Conservation (phyloP, 768 basidiomycete species). For the Lentinula lateritia region DNA sequence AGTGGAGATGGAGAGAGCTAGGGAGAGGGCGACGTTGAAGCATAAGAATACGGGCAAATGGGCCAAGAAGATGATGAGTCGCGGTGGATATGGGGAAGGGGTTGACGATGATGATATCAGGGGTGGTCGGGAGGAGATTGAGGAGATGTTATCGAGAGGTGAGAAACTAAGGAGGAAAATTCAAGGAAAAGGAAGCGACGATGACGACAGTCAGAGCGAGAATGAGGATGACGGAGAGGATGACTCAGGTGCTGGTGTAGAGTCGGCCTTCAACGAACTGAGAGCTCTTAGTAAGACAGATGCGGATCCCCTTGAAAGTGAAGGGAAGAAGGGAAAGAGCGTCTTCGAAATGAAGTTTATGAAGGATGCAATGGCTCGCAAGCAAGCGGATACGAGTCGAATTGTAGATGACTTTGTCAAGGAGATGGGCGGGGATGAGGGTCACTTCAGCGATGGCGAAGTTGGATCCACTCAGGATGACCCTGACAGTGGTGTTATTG, state of each 20-base stretch:
- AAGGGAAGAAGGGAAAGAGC: slow-evolving; percentile 51
- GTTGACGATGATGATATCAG: slow-evolving; percentile 42
- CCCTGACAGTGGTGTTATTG: slow-evolving; percentile 28
- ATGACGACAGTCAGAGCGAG: slow-evolving; percentile 39
- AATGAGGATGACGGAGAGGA: slow-evolving; percentile 45
- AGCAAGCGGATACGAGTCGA: slow-evolving; percentile 48
- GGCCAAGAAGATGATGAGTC: slow-evolving; percentile 70
- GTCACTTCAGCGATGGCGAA: slow-evolving; percentile 22
- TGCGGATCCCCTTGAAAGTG: slow-evolving; percentile 16
- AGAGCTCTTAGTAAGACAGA: slow-evolving; percentile 37
- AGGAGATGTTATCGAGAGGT: slow-evolving; percentile 80
- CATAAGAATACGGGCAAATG: slow-evolving; percentile 89
- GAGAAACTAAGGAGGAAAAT: slow-evolving; percentile 79
- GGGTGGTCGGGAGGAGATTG: slow-evolving; percentile 50
- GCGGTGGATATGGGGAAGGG: slow-evolving; percentile 52
- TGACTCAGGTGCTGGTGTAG: slow-evolving; percentile 38
- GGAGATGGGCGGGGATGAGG: slow-evolving; percentile 51
- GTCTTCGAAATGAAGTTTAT: slow-evolving; percentile 98
- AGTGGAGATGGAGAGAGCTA: slow-evolving; percentile 74
- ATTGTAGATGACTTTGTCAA: slow-evolving; percentile 68
- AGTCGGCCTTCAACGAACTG: slow-evolving; percentile 76
- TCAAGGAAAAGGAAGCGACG: slow-evolving; percentile 55
- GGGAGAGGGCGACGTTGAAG: slow-evolving; percentile 82
- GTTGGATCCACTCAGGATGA: slow-evolving; percentile 18
- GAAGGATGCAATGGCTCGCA: slow-evolving; percentile 81